Base-by-base conservation (phyloP, 164 flowering plant species). In the Berberis thunbergii region DNA sequence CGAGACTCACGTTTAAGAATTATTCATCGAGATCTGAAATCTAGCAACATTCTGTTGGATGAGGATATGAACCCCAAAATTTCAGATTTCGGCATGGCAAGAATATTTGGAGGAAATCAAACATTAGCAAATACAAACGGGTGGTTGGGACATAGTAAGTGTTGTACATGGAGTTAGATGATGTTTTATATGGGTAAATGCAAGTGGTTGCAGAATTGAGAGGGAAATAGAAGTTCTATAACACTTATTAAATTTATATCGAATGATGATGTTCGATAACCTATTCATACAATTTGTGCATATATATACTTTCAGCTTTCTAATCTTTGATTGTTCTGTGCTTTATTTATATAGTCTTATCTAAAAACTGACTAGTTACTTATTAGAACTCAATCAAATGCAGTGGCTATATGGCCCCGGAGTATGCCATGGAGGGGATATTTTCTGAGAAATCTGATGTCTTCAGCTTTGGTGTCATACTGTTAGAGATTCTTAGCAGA, bases 381-480 rank as follows among this genome's bases (percentile, higher is more conserved):
- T 26, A 26, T 26, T 26, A 26, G 26, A 26, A 26, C 26, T 26
- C 26, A 26, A 26, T 26, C 26, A 26, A 61, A 12, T 40, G 45
- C 61, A 65, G 67, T 65, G 67, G 67, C 7, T 65, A 65, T 41
- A 65, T 65, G 67, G 39, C 67, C 1, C 67, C 67, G 7, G 61
- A 65, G 54, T 65, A 65, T 11, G 67, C 67, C 40, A 65, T 65
- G 67, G 67, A 57, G 2, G 67, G 67, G 40, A 46, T 12, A 45
- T 65, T 65, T 12, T 65, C 67, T 2, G 67, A 43, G 54, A 65
- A 65, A 48, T 65, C 67, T 2, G 67, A 65, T 40, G 67, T 65
- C 9, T 65, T 65, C 13, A 65, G 67, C 38, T 65, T n/a, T 57
- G 67, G 67, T 12, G 67, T 65, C 6, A 41, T 65, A 12, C 13